phyloP scores from a whole-genome alignment of 306 rosid genomes.

The Senna siamea region DNA sequence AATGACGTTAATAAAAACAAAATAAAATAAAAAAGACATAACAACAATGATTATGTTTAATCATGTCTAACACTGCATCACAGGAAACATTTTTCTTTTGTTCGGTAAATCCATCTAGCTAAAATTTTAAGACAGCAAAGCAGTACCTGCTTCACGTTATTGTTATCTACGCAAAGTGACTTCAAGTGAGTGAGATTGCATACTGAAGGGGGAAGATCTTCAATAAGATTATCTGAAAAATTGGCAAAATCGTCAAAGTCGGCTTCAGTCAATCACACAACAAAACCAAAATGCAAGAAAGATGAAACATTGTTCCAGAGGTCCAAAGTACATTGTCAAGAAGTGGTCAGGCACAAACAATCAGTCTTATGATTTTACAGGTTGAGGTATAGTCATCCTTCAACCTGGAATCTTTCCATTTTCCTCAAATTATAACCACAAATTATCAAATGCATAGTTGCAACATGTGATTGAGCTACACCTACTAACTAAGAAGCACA shows the following conservation, averaged over 20 bases:
- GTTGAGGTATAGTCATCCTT: slow-evolving; percentile 30
- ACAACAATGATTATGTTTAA: neutral
- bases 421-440: slow-evolving; percentile 29
- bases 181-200: slow-evolving; percentile 88
- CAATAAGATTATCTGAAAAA: slow-evolving; percentile 82
- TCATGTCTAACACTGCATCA: slow-evolving; percentile 29
- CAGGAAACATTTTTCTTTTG: neutral
- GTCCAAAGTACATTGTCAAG: slow-evolving; percentile 32
- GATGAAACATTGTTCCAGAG: slow-evolving; percentile 7
- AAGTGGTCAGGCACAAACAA: slow-evolving; percentile 28
- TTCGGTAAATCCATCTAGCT: neutral
- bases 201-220: slow-evolving; percentile 78
- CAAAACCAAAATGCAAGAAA: slow-evolving; percentile 22
- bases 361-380: neutral
- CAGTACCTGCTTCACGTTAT: slow-evolving; percentile 79
- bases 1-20: neutral
- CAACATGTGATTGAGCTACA: slow-evolving; percentile 5
- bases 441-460: neutral
- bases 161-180: slow-evolving; percentile 82
- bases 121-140: slow-evolving; percentile 22
- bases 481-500: slow-evolving; percentile 18
- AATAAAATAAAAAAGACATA: neutral
- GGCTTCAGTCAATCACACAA: slow-evolving; percentile 37
- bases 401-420: slow-evolving; percentile 13
- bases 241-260: slow-evolving; percentile 14